phyloP scores from a whole-genome alignment of 768 basidiomycete species.

The Lactarius indigo region DNA sequence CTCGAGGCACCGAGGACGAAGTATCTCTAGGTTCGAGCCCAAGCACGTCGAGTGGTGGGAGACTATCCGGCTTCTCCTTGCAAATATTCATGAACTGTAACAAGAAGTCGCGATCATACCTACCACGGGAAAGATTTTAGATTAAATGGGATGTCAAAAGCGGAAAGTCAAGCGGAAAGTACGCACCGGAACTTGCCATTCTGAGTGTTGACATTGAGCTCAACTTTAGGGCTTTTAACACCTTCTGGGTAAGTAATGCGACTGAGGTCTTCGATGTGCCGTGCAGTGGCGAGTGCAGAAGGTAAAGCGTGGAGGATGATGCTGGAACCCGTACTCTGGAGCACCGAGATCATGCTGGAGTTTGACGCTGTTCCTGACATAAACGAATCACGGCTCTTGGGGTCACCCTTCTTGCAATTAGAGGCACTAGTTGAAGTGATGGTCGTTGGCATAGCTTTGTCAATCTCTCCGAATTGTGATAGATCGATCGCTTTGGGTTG shows the following conservation, averaged over 20 bases:
- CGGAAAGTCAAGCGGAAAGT: neutral
- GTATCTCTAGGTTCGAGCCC: conserved; percentile 51
- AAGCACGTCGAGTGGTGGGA: conserved; percentile 85
- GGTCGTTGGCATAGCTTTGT: too few species aligned
- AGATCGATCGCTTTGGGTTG: too few species aligned
- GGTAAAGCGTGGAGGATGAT: conserved; percentile 45
- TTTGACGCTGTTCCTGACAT: too few species aligned
- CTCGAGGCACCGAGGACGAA: too few species aligned
- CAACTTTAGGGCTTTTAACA: conserved; percentile 74
- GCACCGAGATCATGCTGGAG: conserved; percentile 21
- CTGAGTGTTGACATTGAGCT: conserved; percentile 32
- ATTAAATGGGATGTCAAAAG: neutral
- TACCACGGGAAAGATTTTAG: conserved; percentile 31
- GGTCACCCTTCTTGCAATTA: too few species aligned
- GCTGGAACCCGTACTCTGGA: conserved; percentile 49
- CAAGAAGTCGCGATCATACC: conserved; percentile 97
- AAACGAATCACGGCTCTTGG: too few species aligned
- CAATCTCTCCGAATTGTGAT: too few species aligned
- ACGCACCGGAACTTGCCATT: conserved; percentile 85
- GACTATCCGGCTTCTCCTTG: conserved; percentile 88
- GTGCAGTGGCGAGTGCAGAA: conserved; percentile 75
- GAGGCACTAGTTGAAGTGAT: too few species aligned
- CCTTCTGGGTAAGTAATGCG: conserved; percentile 78
- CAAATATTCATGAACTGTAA: conserved; percentile 94
- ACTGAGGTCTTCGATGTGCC: conserved; percentile 78